Evolutionary conservation across 148 eudicot genomes (phyloP).

Genomic region (Tetragonia tetragonoides): DNA sequence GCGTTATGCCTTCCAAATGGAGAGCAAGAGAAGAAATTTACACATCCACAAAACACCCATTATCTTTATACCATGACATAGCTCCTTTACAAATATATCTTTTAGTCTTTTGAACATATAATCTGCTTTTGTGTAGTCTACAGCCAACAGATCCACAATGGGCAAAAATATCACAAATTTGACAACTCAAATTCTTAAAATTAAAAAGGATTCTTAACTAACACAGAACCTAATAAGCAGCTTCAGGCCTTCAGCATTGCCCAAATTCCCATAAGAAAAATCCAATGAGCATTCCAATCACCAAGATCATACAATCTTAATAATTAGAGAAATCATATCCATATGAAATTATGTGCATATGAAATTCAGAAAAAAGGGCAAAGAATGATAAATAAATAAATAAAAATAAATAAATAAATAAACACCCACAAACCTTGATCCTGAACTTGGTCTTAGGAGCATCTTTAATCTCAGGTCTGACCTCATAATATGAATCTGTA

Average conservation of each 20-base stretch:
- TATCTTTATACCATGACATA: neutral
- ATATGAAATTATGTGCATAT: neutral
- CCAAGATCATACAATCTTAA: constrained; percentile 6
- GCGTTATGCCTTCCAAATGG: neutral
- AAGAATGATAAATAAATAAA: too few relatives aligned
- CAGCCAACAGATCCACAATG: neutral
- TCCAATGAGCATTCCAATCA: neutral
- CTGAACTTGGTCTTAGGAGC: constrained; percentile 90
- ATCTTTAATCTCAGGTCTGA: constrained; percentile 79
- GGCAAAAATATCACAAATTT: neutral
- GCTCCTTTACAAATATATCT: neutral
- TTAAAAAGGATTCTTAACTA: neutral
- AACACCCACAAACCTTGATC: constrained; percentile 67
- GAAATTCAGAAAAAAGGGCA: constrained; percentile 4
- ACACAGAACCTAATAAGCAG: neutral
- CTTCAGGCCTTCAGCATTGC: constrained; percentile 7
- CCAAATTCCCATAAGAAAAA: constrained; percentile 7
- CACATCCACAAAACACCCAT: neutral
- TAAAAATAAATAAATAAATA: neutral
- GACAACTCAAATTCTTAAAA: neutral
- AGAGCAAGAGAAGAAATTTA: too few relatives aligned
- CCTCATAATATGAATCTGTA: constrained; percentile 80
- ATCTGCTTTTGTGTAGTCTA: neutral
- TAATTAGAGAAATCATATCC: neutral
- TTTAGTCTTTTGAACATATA: neutral